These are phyloP conservation scores for Nothomitra cinnamomea DNA, from an alignment of 2,329 filamentous ascomycete genomes.

Conservation along the genomic window DNA sequence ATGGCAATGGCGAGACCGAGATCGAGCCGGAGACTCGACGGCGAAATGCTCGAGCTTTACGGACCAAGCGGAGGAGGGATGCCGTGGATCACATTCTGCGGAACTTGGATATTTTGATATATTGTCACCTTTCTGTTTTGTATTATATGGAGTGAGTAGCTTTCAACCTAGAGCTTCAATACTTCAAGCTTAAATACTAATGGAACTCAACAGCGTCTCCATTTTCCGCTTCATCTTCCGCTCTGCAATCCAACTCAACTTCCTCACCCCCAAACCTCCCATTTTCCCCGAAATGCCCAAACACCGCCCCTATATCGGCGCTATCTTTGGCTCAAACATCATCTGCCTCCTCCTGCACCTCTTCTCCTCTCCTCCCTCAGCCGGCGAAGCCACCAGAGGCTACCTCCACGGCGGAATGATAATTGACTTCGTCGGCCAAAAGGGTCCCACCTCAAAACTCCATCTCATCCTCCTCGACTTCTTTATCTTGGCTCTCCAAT, in stretches of 20 bases:
- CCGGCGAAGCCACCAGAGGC: conserved; percentile 32
- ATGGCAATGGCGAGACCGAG: not conserved
- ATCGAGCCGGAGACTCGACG: not conserved
- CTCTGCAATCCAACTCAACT: conserved; percentile 36
- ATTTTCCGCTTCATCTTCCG: conserved; percentile 38
- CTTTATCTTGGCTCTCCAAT: conserved; percentile 35
- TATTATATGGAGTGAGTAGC: conserved; percentile 45
- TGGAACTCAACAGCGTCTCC: conserved; percentile 31
- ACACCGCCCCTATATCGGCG: conserved; percentile 34
- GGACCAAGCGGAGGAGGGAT: conserved; percentile 13
- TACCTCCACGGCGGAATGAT: conserved; percentile 45
- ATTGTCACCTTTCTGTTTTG: conserved; percentile 41
- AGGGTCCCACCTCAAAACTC: conserved; percentile 35
- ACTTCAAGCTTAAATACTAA: not conserved
- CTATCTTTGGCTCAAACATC: conserved; percentile 36
- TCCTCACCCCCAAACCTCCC: conserved; percentile 40
- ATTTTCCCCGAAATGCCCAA: conserved; percentile 32
- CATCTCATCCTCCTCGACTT: conserved; percentile 36
- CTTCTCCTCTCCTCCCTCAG: conserved; percentile 33
- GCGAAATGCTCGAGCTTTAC: not conserved
- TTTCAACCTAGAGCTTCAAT: not conserved
- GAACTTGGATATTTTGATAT: conserved; percentile 40
- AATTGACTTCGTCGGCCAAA: conserved; percentile 48
- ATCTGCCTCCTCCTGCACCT: conserved; percentile 39
- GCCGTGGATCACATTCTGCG: conserved; percentile 38